These are phyloP conservation scores for Cotoneaster glaucophyllus DNA, from an alignment of 306 rosid species.

Conservation along the genomic window DNA sequence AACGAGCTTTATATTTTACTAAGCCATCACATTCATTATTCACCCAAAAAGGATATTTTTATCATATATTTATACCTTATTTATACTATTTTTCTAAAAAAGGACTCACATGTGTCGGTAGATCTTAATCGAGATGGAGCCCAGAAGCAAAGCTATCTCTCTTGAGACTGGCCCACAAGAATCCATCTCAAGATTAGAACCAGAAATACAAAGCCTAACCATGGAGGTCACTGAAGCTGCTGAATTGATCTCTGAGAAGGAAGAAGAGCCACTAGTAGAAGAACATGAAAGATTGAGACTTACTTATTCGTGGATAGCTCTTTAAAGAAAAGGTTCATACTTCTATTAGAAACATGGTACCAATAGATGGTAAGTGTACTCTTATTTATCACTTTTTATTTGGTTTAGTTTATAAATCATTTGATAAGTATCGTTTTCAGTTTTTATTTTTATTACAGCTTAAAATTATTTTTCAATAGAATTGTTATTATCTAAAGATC, in stretches of 20 bases:
- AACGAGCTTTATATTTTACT: neutral
- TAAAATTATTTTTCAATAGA: too few relatives aligned
- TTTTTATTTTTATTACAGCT: neutral
- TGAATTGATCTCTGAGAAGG: neutral
- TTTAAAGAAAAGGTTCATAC: too few relatives aligned
- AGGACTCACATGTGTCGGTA: too few relatives aligned
- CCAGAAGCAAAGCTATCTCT: neutral
- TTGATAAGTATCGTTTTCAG: too few relatives aligned
- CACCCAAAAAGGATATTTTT: accelerated
- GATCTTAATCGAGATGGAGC: neutral
- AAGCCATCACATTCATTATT: neutral
- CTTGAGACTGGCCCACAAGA: neutral
- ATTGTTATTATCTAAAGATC: neutral
- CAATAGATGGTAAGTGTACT: too few relatives aligned
- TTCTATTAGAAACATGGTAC: too few relatives aligned
- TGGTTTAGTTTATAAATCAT: neutral
- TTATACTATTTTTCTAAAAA: too few relatives aligned
- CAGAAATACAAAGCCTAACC: neutral
- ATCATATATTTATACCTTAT: too few relatives aligned
- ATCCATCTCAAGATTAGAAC: too few relatives aligned
- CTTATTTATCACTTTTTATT: neutral
- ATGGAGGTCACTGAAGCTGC: neutral
- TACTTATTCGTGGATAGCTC: too few relatives aligned
- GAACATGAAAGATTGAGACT: too few relatives aligned
- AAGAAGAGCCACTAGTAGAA: neutral